These are phyloP conservation scores for Lachancea kluyveri DNA, from an alignment of 805 yeast species.

Conservation along the genomic window DNA sequence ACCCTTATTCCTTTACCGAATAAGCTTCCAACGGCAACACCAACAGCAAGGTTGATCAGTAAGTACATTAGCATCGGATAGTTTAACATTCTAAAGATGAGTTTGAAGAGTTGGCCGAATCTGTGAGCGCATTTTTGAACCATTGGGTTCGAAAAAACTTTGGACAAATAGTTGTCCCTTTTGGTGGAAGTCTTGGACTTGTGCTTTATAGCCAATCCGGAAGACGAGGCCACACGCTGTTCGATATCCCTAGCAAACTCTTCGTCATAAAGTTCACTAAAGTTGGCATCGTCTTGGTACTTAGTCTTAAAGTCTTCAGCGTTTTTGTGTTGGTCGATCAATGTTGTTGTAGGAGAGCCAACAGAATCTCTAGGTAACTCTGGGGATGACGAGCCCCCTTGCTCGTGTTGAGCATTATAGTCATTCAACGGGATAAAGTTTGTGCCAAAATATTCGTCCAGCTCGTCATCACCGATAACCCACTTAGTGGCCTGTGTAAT, in stretches of 20 bases:
- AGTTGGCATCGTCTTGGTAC: constrained; percentile 7
- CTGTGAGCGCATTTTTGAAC: constrained; percentile 19
- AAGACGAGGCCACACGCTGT: constrained; percentile 6
- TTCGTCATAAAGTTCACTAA: constrained; percentile 13
- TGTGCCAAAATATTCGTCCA: constrained; percentile 19
- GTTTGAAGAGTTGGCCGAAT: constrained; percentile 21
- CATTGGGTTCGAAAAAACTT: constrained; percentile 30
- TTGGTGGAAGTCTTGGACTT: constrained; percentile 13
- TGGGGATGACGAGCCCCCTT: constrained; percentile 6
- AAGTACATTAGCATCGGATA: constrained; percentile 60
- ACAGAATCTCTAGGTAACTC: constrained; percentile 10
- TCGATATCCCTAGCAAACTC: constrained; percentile 10
- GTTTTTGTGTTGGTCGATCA: constrained; percentile 9
- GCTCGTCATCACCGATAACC: constrained; percentile 20
- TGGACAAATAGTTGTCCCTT: constrained; percentile 32
- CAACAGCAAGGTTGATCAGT: constrained; percentile 47
- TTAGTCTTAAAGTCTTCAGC: constrained; percentile 1
- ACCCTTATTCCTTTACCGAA: constrained; percentile 63
- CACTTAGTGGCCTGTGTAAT: constrained; percentile 37
- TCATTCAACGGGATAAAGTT: constrained; percentile 28
- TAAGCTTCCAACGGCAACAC: constrained; percentile 56
- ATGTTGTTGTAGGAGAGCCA: constrained; percentile 14
- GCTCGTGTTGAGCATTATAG: constrained; percentile 5
- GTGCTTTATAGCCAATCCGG: constrained; percentile 5
- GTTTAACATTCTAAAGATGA: constrained; percentile 47